These are phyloP conservation scores for Coniochaeta hoffmannii DNA, from an alignment of 2,329 filamentous ascomycete species.

Conservation along the genomic window DNA sequence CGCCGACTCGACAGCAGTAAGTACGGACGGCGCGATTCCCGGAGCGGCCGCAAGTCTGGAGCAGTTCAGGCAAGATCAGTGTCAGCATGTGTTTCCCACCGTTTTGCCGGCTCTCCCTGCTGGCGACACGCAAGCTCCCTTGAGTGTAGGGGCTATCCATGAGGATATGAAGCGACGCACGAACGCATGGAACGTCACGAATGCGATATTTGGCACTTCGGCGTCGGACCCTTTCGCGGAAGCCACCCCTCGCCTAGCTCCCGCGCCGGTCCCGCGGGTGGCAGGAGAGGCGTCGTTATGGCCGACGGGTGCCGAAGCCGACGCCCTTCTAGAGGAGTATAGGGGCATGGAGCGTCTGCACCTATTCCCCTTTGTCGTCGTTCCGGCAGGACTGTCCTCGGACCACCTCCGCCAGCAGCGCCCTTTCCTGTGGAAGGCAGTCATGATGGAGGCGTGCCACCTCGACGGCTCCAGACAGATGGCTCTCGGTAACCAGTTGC, in stretches of 20 bases:
- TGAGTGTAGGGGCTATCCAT: neutral
- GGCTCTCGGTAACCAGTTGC: conserved; percentile 33
- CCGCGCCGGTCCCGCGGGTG: neutral
- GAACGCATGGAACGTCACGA: neutral
- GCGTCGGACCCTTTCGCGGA: neutral
- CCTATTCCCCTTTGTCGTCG: conserved; percentile 39
- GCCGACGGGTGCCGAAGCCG: conserved; percentile 34
- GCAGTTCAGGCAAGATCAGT: conserved; percentile 4
- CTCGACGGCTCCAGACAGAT: conserved; percentile 36
- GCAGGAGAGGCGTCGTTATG: conserved; percentile 19
- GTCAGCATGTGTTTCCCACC: conserved; percentile 30
- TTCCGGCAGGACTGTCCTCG: conserved; percentile 28
- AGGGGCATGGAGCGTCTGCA: conserved; percentile 22
- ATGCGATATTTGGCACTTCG: conserved; percentile 5
- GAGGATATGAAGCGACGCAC: neutral
- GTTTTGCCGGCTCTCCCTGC: neutral
- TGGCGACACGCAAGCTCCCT: neutral
- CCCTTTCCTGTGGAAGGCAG: conserved; percentile 41
- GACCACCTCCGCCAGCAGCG: conserved; percentile 27
- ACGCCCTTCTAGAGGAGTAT: conserved; percentile 29
- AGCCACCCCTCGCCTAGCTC: neutral
- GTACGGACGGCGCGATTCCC: neutral
- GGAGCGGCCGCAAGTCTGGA: neutral
- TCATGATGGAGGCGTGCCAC: conserved; percentile 37
- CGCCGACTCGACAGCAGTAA: neutral